Evolutionary conservation across 2,329 filamentous ascomycete species (phyloP).

Genomic region (Emergomyces africanus): DNA sequence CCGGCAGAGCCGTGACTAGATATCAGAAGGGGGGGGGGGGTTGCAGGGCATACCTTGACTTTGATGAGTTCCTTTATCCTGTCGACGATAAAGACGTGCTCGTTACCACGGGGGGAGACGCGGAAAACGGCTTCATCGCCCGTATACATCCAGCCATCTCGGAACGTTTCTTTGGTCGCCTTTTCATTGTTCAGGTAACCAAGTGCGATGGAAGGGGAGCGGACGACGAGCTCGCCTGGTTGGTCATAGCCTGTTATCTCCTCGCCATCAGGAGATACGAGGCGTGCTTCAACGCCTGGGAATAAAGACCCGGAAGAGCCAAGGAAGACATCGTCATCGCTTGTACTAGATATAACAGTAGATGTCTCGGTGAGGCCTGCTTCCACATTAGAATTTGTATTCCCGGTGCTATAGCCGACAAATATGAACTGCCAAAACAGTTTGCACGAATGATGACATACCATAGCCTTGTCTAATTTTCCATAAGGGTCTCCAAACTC

Average conservation of each 20-base stretch:
- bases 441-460: constrained; percentile 14
- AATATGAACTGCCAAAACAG: not conserved
- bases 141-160: constrained; percentile 68
- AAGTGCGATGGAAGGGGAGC: constrained; percentile 61
- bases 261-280: constrained; percentile 54
- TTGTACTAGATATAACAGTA: constrained; percentile 53
- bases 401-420: not conserved
- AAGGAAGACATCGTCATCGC: constrained; percentile 48
- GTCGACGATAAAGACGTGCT: constrained; percentile 78
- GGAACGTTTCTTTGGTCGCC: constrained; percentile 69
- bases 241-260: constrained; percentile 60
- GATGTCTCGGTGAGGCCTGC: constrained; percentile 62
- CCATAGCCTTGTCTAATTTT: constrained; percentile 61
- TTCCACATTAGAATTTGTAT: constrained; percentile 1
- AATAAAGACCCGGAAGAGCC: constrained; percentile 61
- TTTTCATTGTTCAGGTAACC: constrained; percentile 81
- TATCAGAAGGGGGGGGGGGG: too few relatives aligned
- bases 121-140: constrained; percentile 71
- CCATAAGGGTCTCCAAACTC: constrained; percentile 51
- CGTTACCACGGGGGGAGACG: constrained; percentile 50
- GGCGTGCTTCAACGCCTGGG: constrained; percentile 50
- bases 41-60: constrained; percentile 57
- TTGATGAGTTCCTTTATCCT: constrained; percentile 69
- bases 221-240: constrained; percentile 69
- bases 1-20: not conserved